A percentile compares a stretch with the other conserved stretches of the same genome.
Conservation (phyloP, 2,329 filamentous ascomycete species). For the Colletotrichum horii region DNA sequence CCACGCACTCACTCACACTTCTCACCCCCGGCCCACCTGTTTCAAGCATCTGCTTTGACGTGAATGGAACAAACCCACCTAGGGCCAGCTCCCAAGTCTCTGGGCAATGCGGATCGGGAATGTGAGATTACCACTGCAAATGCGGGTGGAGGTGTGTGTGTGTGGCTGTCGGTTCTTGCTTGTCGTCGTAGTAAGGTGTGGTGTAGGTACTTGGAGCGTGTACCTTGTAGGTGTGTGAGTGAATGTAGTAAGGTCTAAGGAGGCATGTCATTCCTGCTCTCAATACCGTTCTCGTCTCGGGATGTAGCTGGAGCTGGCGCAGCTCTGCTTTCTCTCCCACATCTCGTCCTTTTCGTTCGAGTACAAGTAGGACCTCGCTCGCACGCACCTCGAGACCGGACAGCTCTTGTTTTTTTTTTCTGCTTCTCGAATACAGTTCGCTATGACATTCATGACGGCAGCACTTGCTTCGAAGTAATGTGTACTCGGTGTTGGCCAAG, state of each 20-base stretch:
- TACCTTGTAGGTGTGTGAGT: neutral
- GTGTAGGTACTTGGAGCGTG: neutral
- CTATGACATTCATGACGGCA: conserved; percentile 9
- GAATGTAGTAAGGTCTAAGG: neutral
- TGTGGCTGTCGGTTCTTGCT: neutral
- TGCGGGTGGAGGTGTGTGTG: neutral
- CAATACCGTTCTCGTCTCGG: neutral
- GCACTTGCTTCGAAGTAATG: conserved; percentile 15
- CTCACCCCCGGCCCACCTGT: conserved; percentile 12
- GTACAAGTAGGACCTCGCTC: conserved; percentile 11
- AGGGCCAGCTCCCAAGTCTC: neutral
- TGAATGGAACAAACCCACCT: conserved; percentile 13
- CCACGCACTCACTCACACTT: conserved; percentile 7
- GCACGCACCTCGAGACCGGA: conserved; percentile 5
- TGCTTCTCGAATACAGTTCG: conserved; percentile 7
- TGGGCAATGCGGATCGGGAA: neutral
- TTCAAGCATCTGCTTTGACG: conserved; percentile 22
- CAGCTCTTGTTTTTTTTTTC: neutral
- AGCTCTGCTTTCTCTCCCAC: neutral
- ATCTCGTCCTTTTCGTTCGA: neutral
- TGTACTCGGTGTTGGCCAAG: conserved; percentile 1
- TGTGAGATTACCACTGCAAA: conserved; percentile 5
- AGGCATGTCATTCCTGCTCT: neutral
- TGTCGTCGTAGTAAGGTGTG: neutral
- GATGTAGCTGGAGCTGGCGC: neutral